These are phyloP conservation scores for Fomitopsis betulina DNA, from an alignment of 1,284 basidiomycete species.

Conservation along the genomic window DNA sequence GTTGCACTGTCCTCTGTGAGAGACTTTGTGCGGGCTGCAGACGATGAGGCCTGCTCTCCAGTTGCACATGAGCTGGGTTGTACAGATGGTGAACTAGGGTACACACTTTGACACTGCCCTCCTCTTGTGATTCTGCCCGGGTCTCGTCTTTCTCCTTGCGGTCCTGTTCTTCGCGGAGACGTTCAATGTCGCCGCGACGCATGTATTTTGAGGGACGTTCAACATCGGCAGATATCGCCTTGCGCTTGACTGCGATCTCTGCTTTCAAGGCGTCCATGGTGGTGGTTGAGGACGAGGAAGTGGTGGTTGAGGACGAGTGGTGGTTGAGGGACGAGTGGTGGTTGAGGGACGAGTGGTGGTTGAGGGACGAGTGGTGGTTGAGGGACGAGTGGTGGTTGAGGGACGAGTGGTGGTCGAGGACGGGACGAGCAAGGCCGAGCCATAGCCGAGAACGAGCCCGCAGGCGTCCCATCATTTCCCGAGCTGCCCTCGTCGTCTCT, in stretches of 20 bases:
- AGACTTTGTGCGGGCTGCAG: constrained; percentile 35
- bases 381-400: neutral
- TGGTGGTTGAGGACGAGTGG: constrained; percentile 8
- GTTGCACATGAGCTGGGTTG: constrained; percentile 31
- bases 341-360: constrained; percentile 12
- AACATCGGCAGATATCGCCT: constrained; percentile 47
- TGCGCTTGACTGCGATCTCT: constrained; percentile 87
- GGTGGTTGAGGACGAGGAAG: neutral
- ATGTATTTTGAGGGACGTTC: constrained; percentile 75
- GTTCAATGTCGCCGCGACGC: constrained; percentile 78
- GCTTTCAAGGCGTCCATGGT: constrained; percentile 84
- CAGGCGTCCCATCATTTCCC: constrained; percentile 18
- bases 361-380: constrained; percentile 2
- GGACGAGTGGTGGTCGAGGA: constrained; percentile 9
- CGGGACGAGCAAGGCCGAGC: constrained; percentile 7
- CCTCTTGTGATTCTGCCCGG: constrained; percentile 28
- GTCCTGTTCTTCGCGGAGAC: constrained; percentile 64
- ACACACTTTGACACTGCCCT: constrained; percentile 37
- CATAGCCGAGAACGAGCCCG: constrained; percentile 10
- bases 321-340: constrained; percentile 4
- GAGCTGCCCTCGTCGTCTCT: constrained; percentile 8
- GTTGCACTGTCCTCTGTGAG: constrained; percentile 27
- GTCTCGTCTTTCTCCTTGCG: constrained; percentile 48
- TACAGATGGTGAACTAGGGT: neutral
- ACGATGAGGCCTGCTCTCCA: constrained; percentile 47